These are phyloP conservation scores for Colletotrichum gigasporum DNA, from an alignment of 2,329 filamentous ascomycete species.

Conservation along the genomic window DNA sequence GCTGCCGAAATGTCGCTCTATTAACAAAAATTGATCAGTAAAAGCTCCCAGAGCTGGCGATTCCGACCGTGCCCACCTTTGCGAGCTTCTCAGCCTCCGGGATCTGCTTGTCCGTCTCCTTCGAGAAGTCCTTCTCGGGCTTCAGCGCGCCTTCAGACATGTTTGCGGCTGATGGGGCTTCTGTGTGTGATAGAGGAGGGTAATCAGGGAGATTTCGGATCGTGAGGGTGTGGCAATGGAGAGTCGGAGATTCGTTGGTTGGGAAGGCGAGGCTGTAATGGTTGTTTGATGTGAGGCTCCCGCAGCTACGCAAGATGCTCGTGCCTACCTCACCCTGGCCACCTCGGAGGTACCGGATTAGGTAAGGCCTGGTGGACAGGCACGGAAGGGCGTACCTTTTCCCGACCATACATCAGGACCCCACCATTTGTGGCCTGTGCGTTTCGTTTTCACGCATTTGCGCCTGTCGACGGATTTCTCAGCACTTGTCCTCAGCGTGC, in stretches of 20 bases:
- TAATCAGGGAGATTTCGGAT: not conserved
- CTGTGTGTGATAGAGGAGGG: not conserved
- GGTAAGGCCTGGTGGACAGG: slow-evolving; percentile 18
- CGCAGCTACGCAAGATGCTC: slow-evolving; percentile 33
- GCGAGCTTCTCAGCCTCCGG: slow-evolving; percentile 91
- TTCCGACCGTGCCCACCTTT: slow-evolving; percentile 65
- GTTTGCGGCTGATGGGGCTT: slow-evolving; percentile 42
- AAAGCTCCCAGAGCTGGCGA: not conserved
- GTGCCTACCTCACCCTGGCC: slow-evolving; percentile 32
- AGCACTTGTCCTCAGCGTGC: not conserved
- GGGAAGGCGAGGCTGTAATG: slow-evolving; percentile 13
- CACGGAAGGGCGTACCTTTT: slow-evolving; percentile 29
- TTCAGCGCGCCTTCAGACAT: slow-evolving; percentile 89
- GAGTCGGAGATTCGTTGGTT: not conserved
- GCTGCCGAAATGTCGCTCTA: slow-evolving; percentile 84
- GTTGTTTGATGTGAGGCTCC: slow-evolving; percentile 32
- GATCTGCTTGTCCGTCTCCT: slow-evolving; percentile 92
- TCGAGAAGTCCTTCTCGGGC: slow-evolving; percentile 98
- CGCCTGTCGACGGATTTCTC: no score
- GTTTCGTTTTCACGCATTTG: not conserved
- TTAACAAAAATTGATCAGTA: not conserved
- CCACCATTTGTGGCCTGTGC: not conserved
- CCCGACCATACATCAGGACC: not conserved
- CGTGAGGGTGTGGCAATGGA: not conserved
- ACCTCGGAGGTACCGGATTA: slow-evolving; percentile 25